phyloP scores from a whole-genome alignment of 495 filamentous ascomycete species.

The Penicillium maclennaniae region DNA sequence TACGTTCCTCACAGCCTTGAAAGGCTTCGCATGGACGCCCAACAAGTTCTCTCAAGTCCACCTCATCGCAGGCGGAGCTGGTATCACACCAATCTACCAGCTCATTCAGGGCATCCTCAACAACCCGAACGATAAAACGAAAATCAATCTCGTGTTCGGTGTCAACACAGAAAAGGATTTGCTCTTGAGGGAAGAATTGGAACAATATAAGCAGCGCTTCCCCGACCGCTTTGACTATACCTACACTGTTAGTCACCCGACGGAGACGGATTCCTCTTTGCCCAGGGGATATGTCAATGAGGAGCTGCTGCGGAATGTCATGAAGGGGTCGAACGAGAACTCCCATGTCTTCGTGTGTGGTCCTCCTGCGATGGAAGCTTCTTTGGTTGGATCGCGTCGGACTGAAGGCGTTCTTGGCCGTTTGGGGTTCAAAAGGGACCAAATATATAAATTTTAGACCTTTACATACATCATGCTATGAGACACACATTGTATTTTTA shows the following conservation, averaged over 20 bases:
- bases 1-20: slow-evolving; percentile 48
- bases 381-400: slow-evolving; percentile 44
- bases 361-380: slow-evolving; percentile 58
- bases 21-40: slow-evolving; percentile 50
- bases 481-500: not conserved
- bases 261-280: slow-evolving; percentile 26
- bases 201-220: slow-evolving; percentile 47
- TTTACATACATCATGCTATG: not conserved
- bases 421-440: slow-evolving; percentile 51
- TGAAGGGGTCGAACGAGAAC: slow-evolving; percentile 33
- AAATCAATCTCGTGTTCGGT: slow-evolving; percentile 61
- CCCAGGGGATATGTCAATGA: slow-evolving; percentile 55
- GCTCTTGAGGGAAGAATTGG: slow-evolving; percentile 54
- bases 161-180: slow-evolving; percentile 61
- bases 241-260: slow-evolving; percentile 55
- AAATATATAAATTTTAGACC: slow-evolving; percentile 47
- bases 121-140: slow-evolving; percentile 59
- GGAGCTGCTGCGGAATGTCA: slow-evolving; percentile 50
- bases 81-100: slow-evolving; percentile 63
- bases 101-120: slow-evolving; percentile 56
- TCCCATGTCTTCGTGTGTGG: slow-evolving; percentile 61
- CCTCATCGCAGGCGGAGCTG: slow-evolving; percentile 60
- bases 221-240: slow-evolving; percentile 55
- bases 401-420: slow-evolving; percentile 43
- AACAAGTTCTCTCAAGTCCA: slow-evolving; percentile 54